A percentile compares a stretch with the other conserved stretches of the same genome.
Evolutionary conservation across 139 green algal genomes (phyloP).

Genomic region (Chlorella sp.): DNA sequence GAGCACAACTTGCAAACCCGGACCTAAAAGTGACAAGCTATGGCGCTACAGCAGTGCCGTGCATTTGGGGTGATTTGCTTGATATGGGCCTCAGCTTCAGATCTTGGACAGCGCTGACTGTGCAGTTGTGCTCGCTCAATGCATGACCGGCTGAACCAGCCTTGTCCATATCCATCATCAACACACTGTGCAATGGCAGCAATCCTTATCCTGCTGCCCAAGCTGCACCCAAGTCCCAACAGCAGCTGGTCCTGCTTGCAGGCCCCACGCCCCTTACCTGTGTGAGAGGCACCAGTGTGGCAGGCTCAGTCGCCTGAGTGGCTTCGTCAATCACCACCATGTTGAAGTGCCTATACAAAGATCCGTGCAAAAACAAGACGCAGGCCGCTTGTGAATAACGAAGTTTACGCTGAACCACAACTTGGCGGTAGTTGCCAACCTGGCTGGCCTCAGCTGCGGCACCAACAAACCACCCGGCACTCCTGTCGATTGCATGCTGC

Average conservation of each 20-base stretch:
- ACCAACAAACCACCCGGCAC: too few relatives aligned
- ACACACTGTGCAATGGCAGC: too few relatives aligned
- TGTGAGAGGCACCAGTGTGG: constrained; percentile 70
- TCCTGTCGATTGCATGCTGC: too few relatives aligned
- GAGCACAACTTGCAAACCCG: not conserved
- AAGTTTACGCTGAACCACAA: too few relatives aligned
- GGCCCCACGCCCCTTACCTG: too few relatives aligned
- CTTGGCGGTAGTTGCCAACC: not conserved
- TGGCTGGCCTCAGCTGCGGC: not conserved
- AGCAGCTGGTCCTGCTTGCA: constrained; percentile 8
- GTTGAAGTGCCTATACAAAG: constrained; percentile 20
- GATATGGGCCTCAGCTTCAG: too few relatives aligned
- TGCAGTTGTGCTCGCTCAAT: too few relatives aligned
- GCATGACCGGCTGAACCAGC: too few relatives aligned
- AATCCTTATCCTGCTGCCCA: not conserved
- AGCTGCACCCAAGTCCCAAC: not conserved
- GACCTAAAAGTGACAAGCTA: not conserved
- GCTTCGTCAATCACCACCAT: constrained; percentile 46
- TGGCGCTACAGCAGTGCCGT: too few relatives aligned
- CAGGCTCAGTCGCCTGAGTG: constrained; percentile 84
- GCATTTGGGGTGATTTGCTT: too few relatives aligned
- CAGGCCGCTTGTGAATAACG: not conserved
- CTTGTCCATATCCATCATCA: too few relatives aligned
- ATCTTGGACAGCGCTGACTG: too few relatives aligned
- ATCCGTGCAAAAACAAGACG: not conserved